Evolutionary conservation across 2,329 filamentous ascomycete genomes (phyloP).

Genomic region (Cordyceps fumosorosea): DNA sequence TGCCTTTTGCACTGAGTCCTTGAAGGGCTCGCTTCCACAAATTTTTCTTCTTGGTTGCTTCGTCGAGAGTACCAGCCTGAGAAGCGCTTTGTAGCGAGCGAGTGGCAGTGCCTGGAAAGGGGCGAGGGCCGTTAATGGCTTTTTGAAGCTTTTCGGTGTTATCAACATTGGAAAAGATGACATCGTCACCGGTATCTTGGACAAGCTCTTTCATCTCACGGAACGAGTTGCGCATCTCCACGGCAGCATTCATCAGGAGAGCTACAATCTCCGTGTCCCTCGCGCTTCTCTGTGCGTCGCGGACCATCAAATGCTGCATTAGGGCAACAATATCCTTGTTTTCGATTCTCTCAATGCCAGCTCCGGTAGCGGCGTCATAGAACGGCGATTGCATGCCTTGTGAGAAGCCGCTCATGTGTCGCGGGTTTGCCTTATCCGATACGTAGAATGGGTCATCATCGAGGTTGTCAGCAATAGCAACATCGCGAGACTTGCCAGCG

Average conservation of each 20-base stretch:
- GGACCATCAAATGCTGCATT: slow-evolving; percentile 97
- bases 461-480: slow-evolving; percentile 45
- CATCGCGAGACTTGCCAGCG: slow-evolving; percentile 49
- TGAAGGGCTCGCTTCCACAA: slow-evolving; percentile 93
- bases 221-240: slow-evolving; percentile 95
- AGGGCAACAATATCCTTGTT: slow-evolving; percentile 94
- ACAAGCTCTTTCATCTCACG: slow-evolving; percentile 93
- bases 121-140: slow-evolving; percentile 77
- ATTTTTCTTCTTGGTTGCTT: slow-evolving; percentile 74
- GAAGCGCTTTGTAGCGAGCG: slow-evolving; percentile 53
- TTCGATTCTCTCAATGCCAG: slow-evolving; percentile 84
- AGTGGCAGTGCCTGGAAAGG: slow-evolving; percentile 61
- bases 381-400: slow-evolving; percentile 85
- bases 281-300: slow-evolving; percentile 92
- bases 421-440: slow-evolving; percentile 46
- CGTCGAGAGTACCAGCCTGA: slow-evolving; percentile 48
- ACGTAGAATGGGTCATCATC: slow-evolving; percentile 62
- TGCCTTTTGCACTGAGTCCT: slow-evolving; percentile 79
- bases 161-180: slow-evolving; percentile 80
- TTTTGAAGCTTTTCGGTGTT: slow-evolving; percentile 83
- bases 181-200: slow-evolving; percentile 73
- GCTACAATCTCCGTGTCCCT: slow-evolving; percentile 95
- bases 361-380: slow-evolving; percentile 83
- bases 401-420: slow-evolving; percentile 81
- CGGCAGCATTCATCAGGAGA: slow-evolving; percentile 84